Conservation (phyloP, 2,329 filamentous ascomycete species). For the Geosmithia morbida region DNA sequence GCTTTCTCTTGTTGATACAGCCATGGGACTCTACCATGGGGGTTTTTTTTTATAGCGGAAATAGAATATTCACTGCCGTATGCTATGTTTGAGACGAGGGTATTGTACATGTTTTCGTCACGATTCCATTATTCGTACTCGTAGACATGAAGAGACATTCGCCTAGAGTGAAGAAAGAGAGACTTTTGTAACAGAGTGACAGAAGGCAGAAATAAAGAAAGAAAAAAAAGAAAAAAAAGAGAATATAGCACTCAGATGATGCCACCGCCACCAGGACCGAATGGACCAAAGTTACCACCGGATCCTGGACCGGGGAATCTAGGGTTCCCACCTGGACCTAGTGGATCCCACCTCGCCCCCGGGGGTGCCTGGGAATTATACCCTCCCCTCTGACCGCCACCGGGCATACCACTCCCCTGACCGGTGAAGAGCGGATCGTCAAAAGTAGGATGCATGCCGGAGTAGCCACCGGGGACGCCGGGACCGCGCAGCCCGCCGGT, state of each 20-base stretch:
- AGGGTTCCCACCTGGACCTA: constrained; percentile 50
- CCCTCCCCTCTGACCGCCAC: constrained; percentile 11
- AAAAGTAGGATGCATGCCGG: constrained; percentile 93
- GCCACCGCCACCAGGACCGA: constrained; percentile 12
- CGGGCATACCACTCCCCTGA: constrained; percentile 24
- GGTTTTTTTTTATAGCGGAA: too few species aligned
- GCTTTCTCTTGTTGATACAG: too few species aligned
- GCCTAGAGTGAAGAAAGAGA: too few species aligned
- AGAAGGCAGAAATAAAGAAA: too few species aligned
- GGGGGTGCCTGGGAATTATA: constrained; percentile 63
- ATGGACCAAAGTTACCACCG: constrained; percentile 7
- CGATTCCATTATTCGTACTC: too few species aligned
- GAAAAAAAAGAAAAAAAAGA: too few species aligned
- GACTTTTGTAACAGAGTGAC: too few species aligned
- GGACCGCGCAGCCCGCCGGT: constrained; percentile 44
- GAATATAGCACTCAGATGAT: constrained; percentile 15
- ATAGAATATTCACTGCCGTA: too few species aligned
- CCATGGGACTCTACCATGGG: too few species aligned
- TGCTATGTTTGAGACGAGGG: too few species aligned
- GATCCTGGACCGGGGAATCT: constrained; percentile 29
- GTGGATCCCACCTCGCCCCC: constrained; percentile 82
- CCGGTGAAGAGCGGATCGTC: constrained; percentile 77
- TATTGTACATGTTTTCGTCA: too few species aligned
- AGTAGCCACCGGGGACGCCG: constrained; percentile 41
- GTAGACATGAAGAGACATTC: too few species aligned